Percentiles rank a stretch among this genome's conserved stretches.
These are phyloP conservation scores for Aegilops sharonensis DNA, from an alignment of 176 grass and related monocot genomes.

Conservation along the genomic window DNA sequence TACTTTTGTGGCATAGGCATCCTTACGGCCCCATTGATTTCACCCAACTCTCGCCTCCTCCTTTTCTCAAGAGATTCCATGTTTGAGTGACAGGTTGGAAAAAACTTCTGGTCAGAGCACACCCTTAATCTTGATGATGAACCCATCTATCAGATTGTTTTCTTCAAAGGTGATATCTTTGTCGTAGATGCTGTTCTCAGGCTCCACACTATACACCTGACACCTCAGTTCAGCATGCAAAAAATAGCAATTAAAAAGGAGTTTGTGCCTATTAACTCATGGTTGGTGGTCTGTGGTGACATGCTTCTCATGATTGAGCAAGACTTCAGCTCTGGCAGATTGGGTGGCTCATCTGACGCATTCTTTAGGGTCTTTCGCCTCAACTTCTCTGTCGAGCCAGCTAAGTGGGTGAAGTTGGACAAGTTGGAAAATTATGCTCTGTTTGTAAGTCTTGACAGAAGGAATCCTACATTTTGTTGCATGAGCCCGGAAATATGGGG, in stretches of 20 bases:
- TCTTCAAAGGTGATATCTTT: not conserved
- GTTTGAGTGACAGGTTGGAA: not conserved
- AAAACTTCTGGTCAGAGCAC: not conserved
- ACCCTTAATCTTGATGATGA: not conserved
- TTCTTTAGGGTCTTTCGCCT: not conserved
- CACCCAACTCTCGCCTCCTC: not conserved
- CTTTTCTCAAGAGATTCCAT: not conserved
- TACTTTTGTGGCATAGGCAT: not conserved
- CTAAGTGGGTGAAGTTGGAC: not conserved
- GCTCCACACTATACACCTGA: not conserved
- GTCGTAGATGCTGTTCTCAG: not conserved
- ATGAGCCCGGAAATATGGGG: not conserved
- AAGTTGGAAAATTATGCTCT: not conserved
- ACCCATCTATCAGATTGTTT: not conserved
- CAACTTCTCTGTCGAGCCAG: not conserved
- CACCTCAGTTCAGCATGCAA: not conserved
- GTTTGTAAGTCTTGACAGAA: not conserved
- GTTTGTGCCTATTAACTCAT: not conserved
- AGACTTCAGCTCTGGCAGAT: not conserved
- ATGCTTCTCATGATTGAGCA: not conserved
- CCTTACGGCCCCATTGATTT: not conserved
- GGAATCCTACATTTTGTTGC: not conserved
- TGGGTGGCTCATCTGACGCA: not conserved
- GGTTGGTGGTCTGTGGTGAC: not conserved
- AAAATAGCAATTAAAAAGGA: not conserved